These are phyloP conservation scores for Penicillium polonicum DNA, from an alignment of 2,329 filamentous ascomycete genomes.

Conservation along the genomic window DNA sequence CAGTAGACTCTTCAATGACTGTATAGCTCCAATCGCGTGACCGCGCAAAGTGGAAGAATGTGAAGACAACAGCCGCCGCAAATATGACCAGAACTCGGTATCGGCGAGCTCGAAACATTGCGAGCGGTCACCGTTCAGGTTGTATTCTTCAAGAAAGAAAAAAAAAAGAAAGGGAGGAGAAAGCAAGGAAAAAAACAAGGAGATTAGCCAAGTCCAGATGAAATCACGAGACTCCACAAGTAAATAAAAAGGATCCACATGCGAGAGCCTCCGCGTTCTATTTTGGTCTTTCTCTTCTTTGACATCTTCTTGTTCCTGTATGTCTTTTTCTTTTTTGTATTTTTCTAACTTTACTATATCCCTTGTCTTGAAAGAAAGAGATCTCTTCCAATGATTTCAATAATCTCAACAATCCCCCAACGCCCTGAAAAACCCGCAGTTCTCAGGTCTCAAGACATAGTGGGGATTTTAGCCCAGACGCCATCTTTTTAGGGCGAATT, in stretches of 20 bases:
- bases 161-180: neutral
- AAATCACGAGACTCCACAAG: slow-evolving; percentile 13
- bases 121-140: slow-evolving; percentile 17
- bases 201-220: slow-evolving; percentile 8
- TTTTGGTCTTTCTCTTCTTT: neutral
- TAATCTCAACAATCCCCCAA: too few relatives aligned
- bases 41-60: slow-evolving; percentile 53
- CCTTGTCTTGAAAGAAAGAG: neutral
- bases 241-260: slow-evolving; percentile 9
- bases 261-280: slow-evolving; percentile 1
- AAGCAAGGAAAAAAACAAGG: slow-evolving; percentile 2
- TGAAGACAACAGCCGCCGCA: slow-evolving; percentile 43
- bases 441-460: slow-evolving; percentile 1
- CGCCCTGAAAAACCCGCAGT: neutral
- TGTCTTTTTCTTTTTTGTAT: neutral
- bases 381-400: too few relatives aligned
- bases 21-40: slow-evolving; percentile 41
- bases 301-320: neutral
- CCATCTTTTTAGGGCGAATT: neutral
- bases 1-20: slow-evolving; percentile 13
- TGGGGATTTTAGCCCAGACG: slow-evolving; percentile 4
- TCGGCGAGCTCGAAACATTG: slow-evolving; percentile 50
- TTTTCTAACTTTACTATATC: neutral
- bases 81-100: slow-evolving; percentile 50
- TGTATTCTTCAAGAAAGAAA: neutral